Evolutionary conservation across 2,329 filamentous ascomycete genomes (phyloP), one percentile per base, ranked within the genome.

Genomic region (Chrysosphaeria jannelii): DNA sequence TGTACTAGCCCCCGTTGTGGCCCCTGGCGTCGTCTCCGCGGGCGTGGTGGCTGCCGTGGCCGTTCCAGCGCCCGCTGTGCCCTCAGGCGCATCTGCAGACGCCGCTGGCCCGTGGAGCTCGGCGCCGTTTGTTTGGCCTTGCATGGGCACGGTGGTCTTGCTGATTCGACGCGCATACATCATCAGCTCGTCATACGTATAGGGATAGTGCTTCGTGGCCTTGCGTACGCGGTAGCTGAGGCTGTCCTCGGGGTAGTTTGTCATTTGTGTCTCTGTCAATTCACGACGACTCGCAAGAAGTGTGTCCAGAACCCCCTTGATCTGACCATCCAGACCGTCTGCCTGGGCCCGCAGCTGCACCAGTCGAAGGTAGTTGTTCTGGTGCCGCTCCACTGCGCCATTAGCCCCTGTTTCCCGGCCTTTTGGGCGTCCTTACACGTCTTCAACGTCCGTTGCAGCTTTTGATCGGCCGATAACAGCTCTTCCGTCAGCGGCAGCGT

Each of bases 111-210:
- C 19, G 22, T 10, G 22, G 6, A 28, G 20, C 7, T 19, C 35
- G 11, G 44, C 26, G 12, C 43, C 39, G 30, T 52, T 50, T 8
- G 48, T 41, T 23, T 49, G 47, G 22, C 47, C 46, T 1, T 59
- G 59, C 0, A 66, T 66, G 0, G 75, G 72, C 8, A 76, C 53
- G 1, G 75, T 81, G 31, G 67, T 76, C 39, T 66, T 70, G 40
- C 66, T 70, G 36, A 88, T 85, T 31, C 67, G 64, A 20, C 68
- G 67, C 12, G 74, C 75, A 39, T 75, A 85, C 30, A 51, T 55
- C 12, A 88, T 61, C 0, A 88, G 58, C 33, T 79, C 67, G 21
- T 63, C 54, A 36, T 76, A 74, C 4, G 56, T 56, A 23, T 85
- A 56, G 7, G 51, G 43, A 32, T 56, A 51, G 36, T 48, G 54